Conservation (phyloP, 139 green algal genomes). For the Medakamo hakoo region DNA sequence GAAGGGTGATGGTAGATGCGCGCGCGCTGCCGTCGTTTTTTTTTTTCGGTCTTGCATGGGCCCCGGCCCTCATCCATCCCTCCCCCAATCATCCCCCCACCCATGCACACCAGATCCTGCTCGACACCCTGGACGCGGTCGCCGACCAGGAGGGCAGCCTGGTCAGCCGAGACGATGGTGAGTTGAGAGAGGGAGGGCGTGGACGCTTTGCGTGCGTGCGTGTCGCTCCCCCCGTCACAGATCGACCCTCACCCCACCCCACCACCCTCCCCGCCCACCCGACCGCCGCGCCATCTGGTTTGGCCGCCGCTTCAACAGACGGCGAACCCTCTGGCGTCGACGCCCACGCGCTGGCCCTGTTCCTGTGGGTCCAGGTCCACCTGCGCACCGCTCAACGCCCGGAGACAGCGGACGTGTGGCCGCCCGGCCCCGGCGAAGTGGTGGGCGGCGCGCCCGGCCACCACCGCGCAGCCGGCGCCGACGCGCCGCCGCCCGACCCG, state of each 20-base stretch:
- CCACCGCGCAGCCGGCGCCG: slow-evolving; percentile 8
- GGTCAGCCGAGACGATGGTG: background rate
- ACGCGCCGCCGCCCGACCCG: slow-evolving; percentile 11
- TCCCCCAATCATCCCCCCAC: background rate
- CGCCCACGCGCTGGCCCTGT: slow-evolving; percentile 44
- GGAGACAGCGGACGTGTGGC: slow-evolving; percentile 57
- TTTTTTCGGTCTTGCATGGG: too few species aligned
- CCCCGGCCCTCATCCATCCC: too few species aligned
- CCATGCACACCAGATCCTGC: slow-evolving; percentile 18
- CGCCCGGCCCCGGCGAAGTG: slow-evolving; percentile 12
- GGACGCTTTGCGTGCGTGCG: background rate
- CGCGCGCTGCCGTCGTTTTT: background rate
- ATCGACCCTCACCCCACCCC: background rate
- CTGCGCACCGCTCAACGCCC: slow-evolving; percentile 32
- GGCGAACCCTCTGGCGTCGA: slow-evolving; percentile 15
- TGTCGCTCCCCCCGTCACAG: background rate
- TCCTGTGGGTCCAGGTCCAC: slow-evolving; percentile 54
- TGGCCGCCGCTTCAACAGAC: slow-evolving; percentile 3
- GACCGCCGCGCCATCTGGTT: background rate
- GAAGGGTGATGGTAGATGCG: background rate
- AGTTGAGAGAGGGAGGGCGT: background rate
- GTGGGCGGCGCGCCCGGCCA: too few species aligned
- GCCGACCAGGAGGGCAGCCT: background rate
- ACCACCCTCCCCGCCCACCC: background rate
- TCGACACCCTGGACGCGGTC: slow-evolving; percentile 10